Percentiles rank a stretch among this genome's conserved stretches.
Evolutionary conservation across 352 stramenopile species (phyloP).

Genomic region (Pythium aristosporum): DNA sequence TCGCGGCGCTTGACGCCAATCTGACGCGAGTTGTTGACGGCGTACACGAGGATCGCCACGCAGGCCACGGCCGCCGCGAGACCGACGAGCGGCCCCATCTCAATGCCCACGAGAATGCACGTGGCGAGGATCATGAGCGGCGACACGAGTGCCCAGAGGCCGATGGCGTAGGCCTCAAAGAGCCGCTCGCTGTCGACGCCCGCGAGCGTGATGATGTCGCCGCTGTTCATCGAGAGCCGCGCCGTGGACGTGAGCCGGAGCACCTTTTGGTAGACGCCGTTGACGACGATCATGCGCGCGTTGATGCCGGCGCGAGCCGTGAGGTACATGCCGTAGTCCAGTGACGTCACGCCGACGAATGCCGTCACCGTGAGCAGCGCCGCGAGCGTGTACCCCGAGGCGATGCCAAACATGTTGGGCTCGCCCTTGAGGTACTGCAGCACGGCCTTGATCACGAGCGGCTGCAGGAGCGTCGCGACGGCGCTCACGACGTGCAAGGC

Average conservation of each 20-base stretch:
- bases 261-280: constrained; percentile 54
- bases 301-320: constrained; percentile 43
- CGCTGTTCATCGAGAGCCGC: constrained; percentile 41
- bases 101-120: constrained; percentile 26
- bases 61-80: constrained; percentile 31
- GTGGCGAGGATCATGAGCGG: constrained; percentile 15
- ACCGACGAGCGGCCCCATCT: constrained; percentile 15
- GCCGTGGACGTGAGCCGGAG: constrained; percentile 43
- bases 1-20: constrained; percentile 36
- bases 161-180: constrained; percentile 47
- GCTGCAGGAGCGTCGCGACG: constrained; percentile 28
- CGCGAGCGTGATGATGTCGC: constrained; percentile 63
- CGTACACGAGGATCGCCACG: constrained; percentile 30
- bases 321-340: constrained; percentile 55
- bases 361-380: constrained; percentile 17
- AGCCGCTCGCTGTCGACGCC: constrained; percentile 55
- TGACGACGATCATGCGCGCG: constrained; percentile 44
- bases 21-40: constrained; percentile 29
- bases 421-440: constrained; percentile 26
- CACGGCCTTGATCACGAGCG: constrained; percentile 36
- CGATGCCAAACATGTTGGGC: constrained; percentile 27
- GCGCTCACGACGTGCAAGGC: constrained; percentile 30
- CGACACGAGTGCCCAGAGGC: constrained; percentile 34
- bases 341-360: constrained; percentile 28
- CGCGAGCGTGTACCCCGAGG: constrained; percentile 27